These are phyloP conservation scores for Blastobotrys attinorum DNA, from an alignment of 805 yeast species.

Conservation along the genomic window DNA sequence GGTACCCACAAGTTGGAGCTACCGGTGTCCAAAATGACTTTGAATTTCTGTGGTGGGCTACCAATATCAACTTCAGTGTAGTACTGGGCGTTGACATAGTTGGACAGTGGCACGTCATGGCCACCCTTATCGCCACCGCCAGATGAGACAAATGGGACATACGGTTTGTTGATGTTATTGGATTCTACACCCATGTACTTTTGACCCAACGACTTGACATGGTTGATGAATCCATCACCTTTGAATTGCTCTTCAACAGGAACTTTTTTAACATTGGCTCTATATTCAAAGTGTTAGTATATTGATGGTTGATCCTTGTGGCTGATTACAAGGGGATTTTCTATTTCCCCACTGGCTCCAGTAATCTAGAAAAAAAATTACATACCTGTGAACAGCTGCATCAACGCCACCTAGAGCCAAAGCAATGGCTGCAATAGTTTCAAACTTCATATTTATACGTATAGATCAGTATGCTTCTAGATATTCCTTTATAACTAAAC, in stretches of 20 bases:
- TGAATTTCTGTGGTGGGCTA: conserved; percentile 88
- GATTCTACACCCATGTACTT: conserved; percentile 41
- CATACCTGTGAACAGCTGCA: conserved; percentile 30
- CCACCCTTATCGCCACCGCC: too few relatives aligned
- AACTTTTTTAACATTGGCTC: conserved; percentile 51
- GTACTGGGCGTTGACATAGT: conserved; percentile 94
- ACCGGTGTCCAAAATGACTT: conserved; percentile 94
- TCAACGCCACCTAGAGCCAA: conserved; percentile 13
- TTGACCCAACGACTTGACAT: conserved; percentile 49
- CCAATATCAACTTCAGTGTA: conserved; percentile 87
- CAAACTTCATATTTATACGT: conserved; percentile 16
- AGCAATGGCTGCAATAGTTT: conserved; percentile 15
- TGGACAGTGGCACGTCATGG: conserved; percentile 79
- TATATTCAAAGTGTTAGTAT: conserved; percentile 29
- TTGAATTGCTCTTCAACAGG: conserved; percentile 50
- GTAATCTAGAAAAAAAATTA: conserved; percentile 1
- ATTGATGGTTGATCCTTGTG: background rate
- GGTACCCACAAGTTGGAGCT: conserved; percentile 98
- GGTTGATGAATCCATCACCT: conserved; percentile 33
- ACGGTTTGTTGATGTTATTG: conserved; percentile 24
- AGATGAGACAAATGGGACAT: conserved; percentile 25
- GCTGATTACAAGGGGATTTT: too few relatives aligned
- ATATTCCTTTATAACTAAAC: too few relatives aligned
- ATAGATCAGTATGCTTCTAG: background rate
- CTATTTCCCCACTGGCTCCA: too few relatives aligned